A percentile compares a stretch with the other conserved stretches of the same genome.
Evolutionary conservation across 2,329 filamentous ascomycete species (phyloP).

Genomic region (Fusarium papillatum): DNA sequence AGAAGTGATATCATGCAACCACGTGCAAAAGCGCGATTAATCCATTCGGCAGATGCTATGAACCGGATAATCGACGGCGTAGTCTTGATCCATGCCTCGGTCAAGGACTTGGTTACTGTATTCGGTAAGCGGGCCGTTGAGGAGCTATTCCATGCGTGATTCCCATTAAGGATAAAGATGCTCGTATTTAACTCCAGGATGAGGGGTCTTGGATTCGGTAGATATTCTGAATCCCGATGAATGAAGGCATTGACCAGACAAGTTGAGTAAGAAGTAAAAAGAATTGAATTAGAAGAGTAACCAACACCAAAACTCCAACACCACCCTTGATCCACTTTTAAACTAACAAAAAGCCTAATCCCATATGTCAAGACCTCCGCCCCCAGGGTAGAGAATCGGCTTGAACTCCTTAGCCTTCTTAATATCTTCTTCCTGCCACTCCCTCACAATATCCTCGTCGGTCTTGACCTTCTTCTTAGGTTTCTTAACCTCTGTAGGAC

Average conservation of each 20-base stretch:
- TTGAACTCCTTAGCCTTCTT: background rate
- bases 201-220: background rate
- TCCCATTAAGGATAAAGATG: background rate
- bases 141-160: background rate
- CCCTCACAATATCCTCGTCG: no score
- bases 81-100: background rate
- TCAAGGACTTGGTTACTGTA: background rate
- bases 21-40: background rate
- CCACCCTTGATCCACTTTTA: background rate
- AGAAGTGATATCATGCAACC: background rate
- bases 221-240: background rate
- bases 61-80: background rate
- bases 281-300: no score
- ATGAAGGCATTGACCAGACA: background rate
- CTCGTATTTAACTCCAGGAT: background rate
- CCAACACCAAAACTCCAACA: background rate
- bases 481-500: background rate
- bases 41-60: background rate
- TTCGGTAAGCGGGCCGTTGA: background rate
- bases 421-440: no score
- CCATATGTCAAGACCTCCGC: no score
- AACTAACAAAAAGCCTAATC: background rate
- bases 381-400: background rate
- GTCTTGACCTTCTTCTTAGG: background rate
- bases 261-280: no score